Conservation (phyloP, 2,329 filamentous ascomycete genomes). For the Lasiodiplodia theobromae region DNA sequence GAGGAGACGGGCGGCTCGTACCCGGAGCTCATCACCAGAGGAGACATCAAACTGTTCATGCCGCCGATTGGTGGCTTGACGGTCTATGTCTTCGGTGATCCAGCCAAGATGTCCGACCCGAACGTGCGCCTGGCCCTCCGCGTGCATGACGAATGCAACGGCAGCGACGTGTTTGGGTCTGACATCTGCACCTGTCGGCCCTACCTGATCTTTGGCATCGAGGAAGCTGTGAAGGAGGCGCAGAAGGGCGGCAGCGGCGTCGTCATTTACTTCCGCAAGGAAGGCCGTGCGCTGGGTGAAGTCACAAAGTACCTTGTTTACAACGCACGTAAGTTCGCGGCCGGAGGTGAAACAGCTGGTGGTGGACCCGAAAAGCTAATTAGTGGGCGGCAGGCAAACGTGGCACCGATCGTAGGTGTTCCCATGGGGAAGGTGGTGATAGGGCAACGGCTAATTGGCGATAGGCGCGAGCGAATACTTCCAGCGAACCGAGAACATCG, state of each 20-base stretch:
- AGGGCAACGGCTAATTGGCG: conserved; percentile 17
- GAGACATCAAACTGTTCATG: conserved; percentile 93
- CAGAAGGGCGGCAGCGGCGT: conserved; percentile 93
- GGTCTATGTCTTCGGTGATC: conserved; percentile 96
- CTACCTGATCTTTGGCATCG: conserved; percentile 95
- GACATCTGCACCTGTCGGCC: conserved; percentile 98
- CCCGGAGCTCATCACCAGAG: conserved; percentile 92
- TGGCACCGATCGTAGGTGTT: conserved; percentile 65
- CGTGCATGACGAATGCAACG: conserved; percentile 90
- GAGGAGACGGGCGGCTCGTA: conserved; percentile 97
- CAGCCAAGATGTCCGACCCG: conserved; percentile 90
- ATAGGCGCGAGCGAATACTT: conserved; percentile 84
- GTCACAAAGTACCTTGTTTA: conserved; percentile 89
- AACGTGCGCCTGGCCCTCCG: conserved; percentile 81
- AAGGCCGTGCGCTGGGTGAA: conserved; percentile 91
- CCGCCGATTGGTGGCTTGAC: conserved; percentile 95
- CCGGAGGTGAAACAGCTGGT: neutral
- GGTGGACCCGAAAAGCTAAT: conserved; percentile 1
- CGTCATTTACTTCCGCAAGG: conserved; percentile 98
- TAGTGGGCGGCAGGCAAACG: conserved; percentile 61
- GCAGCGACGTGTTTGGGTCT: conserved; percentile 95
- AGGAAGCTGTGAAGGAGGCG: conserved; percentile 96
- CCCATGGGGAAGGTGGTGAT: conserved; percentile 22
- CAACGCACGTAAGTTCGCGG: conserved; percentile 62
- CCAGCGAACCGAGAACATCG: conserved; percentile 96